These are phyloP conservation scores for Phytophthora citrophthora DNA, from an alignment of 352 stramenopile species.

Conservation along the genomic window DNA sequence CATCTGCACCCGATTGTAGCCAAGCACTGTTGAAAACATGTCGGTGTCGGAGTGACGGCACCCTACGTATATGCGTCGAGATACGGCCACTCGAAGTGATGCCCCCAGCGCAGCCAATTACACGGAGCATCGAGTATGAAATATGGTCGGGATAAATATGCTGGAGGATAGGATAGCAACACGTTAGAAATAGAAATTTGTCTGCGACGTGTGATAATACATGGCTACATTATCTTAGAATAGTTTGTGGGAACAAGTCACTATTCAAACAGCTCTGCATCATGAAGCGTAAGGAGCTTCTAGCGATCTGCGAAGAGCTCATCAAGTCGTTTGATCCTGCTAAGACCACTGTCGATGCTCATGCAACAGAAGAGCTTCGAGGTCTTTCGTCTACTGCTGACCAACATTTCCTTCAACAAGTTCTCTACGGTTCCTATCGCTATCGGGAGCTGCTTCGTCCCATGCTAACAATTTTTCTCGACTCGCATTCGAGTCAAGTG, in stretches of 20 bases:
- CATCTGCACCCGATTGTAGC: slow-evolving; percentile 19
- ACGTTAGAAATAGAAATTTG: neutral
- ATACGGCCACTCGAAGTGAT: slow-evolving; percentile 18
- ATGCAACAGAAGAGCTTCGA: slow-evolving; percentile 70
- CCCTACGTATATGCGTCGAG: neutral
- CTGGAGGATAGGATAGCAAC: neutral
- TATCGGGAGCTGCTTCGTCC: slow-evolving; percentile 87
- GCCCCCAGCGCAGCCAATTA: neutral
- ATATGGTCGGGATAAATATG: slow-evolving; percentile 15
- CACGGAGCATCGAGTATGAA: slow-evolving; percentile 22
- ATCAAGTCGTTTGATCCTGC: slow-evolving; percentile 83
- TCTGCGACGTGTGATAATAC: slow-evolving; percentile 7
- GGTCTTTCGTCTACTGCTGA: slow-evolving; percentile 46
- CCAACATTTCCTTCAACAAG: slow-evolving; percentile 82
- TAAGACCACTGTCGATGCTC: slow-evolving; percentile 76
- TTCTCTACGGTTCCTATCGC: slow-evolving; percentile 91
- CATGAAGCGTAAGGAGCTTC: slow-evolving; percentile 85
- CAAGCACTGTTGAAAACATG: slow-evolving; percentile 14
- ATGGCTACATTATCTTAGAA: no score
- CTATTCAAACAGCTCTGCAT: neutral
- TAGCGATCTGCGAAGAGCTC: slow-evolving; percentile 68
- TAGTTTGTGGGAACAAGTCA: no score
- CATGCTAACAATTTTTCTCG: slow-evolving; percentile 84
- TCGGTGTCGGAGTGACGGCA: slow-evolving; percentile 3
- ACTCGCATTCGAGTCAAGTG: slow-evolving; percentile 76